phyloP scores from a whole-genome alignment of 1,284 basidiomycete genomes.

The Porodaedalea pini region DNA sequence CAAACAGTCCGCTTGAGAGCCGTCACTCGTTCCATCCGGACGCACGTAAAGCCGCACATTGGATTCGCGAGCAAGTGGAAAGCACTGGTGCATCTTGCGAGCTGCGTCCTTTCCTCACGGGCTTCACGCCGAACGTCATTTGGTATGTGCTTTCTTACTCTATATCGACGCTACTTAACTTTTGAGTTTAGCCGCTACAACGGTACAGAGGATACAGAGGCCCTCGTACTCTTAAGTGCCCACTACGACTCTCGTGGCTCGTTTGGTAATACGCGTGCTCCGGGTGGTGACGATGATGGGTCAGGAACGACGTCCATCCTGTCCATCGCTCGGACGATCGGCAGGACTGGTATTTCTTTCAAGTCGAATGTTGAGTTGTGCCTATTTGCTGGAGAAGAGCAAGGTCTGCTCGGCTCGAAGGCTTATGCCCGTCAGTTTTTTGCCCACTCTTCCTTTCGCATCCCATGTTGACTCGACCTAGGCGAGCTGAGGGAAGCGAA shows the following conservation, averaged over 20 bases:
- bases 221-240: slow-evolving; percentile 69
- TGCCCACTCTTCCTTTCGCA: not conserved
- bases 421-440: slow-evolving; percentile 57
- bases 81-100: slow-evolving; percentile 69
- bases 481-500: slow-evolving; percentile 52
- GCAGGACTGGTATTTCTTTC: slow-evolving; percentile 57
- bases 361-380: slow-evolving; percentile 65
- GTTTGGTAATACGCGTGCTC: slow-evolving; percentile 73
- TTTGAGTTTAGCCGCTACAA: slow-evolving; percentile 47
- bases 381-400: slow-evolving; percentile 72
- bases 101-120: slow-evolving; percentile 58
- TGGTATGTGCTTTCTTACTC: slow-evolving; percentile 46
- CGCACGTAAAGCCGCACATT: slow-evolving; percentile 64
- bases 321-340: slow-evolving; percentile 72
- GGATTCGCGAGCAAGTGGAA: slow-evolving; percentile 72
- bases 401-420: slow-evolving; percentile 61
- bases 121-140: slow-evolving; percentile 81
- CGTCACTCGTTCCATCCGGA: slow-evolving; percentile 78
- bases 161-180: not conserved
- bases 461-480: slow-evolving; percentile 26
- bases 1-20: slow-evolving; percentile 58
- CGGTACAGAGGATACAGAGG: slow-evolving; percentile 46
- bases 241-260: slow-evolving; percentile 87
- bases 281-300: slow-evolving; percentile 78
- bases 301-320: slow-evolving; percentile 73